Base-by-base conservation (phyloP, 1,284 basidiomycete genomes). In the Hypsizygus ulmarius region DNA sequence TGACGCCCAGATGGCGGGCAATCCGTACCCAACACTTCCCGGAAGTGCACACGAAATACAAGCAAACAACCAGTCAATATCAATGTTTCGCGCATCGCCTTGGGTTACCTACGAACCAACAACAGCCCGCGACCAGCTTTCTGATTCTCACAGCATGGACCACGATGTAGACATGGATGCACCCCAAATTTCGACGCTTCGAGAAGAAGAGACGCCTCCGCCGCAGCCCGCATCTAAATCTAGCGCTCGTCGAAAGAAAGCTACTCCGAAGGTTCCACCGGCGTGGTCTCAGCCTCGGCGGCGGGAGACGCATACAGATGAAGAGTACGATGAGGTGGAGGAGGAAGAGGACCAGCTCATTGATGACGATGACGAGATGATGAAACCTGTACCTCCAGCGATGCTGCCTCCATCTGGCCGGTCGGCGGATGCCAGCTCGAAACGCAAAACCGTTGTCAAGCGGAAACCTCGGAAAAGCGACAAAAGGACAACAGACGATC, bases 271-370 rank as follows among this genome's bases (percentile, higher is more conserved):
- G 51, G 30, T 29, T 25, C 47, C 53, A 41, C 49, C 60, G 40
- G 40, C 51, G 9, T 57, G 62, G 60, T 27, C 57, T 35, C 55
- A 59, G 39, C 55, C 59, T 32, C 54, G 50, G 28, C 55, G 51
- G 28, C 59, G 57, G 45, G 59, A 58, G 19, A 52, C 56, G 32
- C 46, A 56, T 4, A 60, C 70, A 60, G 62, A 78, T 70, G 65
- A 66, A 51, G 62, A 79, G 65, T 61, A 62, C 47, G 73, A 75
- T 8, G 81, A 84, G 12, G 77, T 78, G 16, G 83, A 86, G 37
- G 86, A 86, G 3, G 84, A 89, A 60, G 84, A 87, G 64, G 85
- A 88, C 68, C 81, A 87, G 57, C 76, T 87, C 54, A 82, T 86
- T 56, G 85, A 89, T 54, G 82, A 84, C 47, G 76, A 79, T 45